A percentile compares a stretch with the other conserved stretches of the same genome.
Evolutionary conservation across 2,329 filamentous ascomycete genomes (phyloP).

Genomic region (Fusarium piperis): DNA sequence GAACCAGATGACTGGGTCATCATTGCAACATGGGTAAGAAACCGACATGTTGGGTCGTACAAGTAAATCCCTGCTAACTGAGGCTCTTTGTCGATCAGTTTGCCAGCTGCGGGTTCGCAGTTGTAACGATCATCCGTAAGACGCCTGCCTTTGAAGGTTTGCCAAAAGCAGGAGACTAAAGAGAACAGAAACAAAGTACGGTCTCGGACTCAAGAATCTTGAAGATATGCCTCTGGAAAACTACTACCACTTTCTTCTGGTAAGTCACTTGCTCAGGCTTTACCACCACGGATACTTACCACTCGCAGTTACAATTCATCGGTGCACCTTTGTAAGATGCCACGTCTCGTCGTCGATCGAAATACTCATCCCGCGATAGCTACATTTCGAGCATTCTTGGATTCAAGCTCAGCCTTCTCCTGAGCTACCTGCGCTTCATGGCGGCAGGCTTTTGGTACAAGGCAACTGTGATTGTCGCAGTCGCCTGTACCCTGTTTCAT

Average conservation of each 20-base stretch:
- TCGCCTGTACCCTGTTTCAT: constrained; percentile 51
- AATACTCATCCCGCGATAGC: constrained; percentile 33
- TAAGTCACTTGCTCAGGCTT: background rate
- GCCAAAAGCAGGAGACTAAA: background rate
- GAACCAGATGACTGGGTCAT: constrained; percentile 32
- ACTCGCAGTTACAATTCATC: constrained; percentile 49
- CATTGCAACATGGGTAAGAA: constrained; percentile 28
- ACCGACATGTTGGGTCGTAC: background rate
- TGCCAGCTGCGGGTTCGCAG: constrained; percentile 47
- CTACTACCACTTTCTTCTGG: constrained; percentile 50
- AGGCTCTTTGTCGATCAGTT: constrained; percentile 30
- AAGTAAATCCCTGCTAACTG: background rate
- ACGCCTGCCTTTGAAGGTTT: background rate
- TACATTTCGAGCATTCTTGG: constrained; percentile 55
- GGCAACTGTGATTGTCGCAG: constrained; percentile 47
- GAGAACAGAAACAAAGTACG: constrained; percentile 54
- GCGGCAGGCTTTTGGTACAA: constrained; percentile 47
- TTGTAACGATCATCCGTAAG: constrained; percentile 51
- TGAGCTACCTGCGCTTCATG: constrained; percentile 57
- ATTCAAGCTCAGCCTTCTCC: constrained; percentile 58
- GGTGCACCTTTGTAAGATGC: constrained; percentile 53
- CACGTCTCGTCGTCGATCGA: background rate
- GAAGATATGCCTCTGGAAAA: constrained; percentile 51
- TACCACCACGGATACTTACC: background rate
- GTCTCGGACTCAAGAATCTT: constrained; percentile 49